Percentiles rank a stretch among this genome's conserved stretches.
Conservation (phyloP, 208 protist species). For the Trypanosomatidae sp. region DNA sequence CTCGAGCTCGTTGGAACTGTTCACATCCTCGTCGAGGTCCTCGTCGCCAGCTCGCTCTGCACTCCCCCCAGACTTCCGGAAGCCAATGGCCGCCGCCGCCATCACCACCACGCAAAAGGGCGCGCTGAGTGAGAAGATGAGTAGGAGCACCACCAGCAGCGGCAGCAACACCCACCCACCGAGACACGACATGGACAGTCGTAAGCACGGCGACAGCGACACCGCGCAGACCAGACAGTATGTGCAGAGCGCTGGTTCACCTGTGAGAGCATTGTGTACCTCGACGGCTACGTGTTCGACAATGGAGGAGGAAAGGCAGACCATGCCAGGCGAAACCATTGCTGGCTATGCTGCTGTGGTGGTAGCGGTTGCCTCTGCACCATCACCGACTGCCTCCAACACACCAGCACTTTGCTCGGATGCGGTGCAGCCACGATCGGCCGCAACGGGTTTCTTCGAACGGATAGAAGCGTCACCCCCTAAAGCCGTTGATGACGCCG, state of each 20-base stretch:
- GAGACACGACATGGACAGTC: background rate
- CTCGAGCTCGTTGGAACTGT: slow-evolving; percentile 4
- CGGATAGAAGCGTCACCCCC: background rate
- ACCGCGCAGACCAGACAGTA: background rate
- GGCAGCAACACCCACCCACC: background rate
- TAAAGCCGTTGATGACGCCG: background rate
- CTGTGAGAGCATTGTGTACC: background rate
- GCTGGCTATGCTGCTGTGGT: background rate
- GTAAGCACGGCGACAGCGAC: background rate
- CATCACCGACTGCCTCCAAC: background rate
- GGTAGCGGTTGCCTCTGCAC: background rate
- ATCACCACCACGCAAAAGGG: background rate
- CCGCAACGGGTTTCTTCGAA: background rate
- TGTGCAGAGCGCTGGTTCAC: background rate
- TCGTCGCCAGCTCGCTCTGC: background rate
- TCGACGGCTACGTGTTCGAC: background rate
- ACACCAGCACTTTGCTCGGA: background rate
- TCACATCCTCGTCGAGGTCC: slow-evolving; percentile 2
- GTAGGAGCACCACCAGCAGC: background rate
- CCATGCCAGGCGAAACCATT: background rate
- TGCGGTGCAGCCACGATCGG: slow-evolving; percentile 1
- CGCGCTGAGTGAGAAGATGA: background rate
- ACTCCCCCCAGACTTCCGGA: background rate
- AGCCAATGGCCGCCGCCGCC: background rate
- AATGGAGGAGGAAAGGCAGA: background rate